Evolutionary conservation across 2,329 filamentous ascomycete genomes (phyloP), one percentile per base, ranked within the genome.

Genomic region (Paraphaeosphaeria sporulosa): DNA sequence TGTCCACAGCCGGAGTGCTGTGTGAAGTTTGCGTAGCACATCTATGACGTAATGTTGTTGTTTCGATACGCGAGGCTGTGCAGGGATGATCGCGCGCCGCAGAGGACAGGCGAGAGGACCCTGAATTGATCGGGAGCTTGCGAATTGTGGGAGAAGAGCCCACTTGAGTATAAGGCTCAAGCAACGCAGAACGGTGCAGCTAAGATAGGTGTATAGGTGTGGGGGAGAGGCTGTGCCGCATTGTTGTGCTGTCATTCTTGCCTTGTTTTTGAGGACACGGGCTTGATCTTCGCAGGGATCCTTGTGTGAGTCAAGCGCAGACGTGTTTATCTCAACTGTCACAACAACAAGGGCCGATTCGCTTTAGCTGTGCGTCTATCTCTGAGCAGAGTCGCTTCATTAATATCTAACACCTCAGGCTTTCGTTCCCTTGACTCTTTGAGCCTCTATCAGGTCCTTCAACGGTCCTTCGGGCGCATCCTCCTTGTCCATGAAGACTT

Each of bases 401-500:
- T 49, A 1, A 10, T 19, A 19, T 44, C 8, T 44, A 12, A 4
- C 4, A 1, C 1, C 8, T 12, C n/a, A 23, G 19, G 13, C 23
- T 9, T 34, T 34, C 40, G n/a, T 25, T 44, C 13, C 6, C 32
- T 52, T 58, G 36, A 48, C 36, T 15, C 30, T 58, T 40, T 58
- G 47, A 10, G 36, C 38, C 48, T 52, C 36, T 27, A 58, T 36
- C 25, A 58, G 4, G 32, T 58, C 55, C 27, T 51, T 51, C 50
- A 65, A 23, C 6, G 61, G 60, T 5, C 63, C 63, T 40, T 50
- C 58, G 1, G 63, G 63, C 21, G 62, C 61, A 17, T 67, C 64
- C 21, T 65, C 63, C 6, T 58, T 58, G 23, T 68, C 75, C 76
- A 82, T 77, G 17, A 78, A 70, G 0, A 82, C 74, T 71, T 82